Base-by-base conservation (phyloP, 306 rosid species). In the Trifolium dubium region DNA sequence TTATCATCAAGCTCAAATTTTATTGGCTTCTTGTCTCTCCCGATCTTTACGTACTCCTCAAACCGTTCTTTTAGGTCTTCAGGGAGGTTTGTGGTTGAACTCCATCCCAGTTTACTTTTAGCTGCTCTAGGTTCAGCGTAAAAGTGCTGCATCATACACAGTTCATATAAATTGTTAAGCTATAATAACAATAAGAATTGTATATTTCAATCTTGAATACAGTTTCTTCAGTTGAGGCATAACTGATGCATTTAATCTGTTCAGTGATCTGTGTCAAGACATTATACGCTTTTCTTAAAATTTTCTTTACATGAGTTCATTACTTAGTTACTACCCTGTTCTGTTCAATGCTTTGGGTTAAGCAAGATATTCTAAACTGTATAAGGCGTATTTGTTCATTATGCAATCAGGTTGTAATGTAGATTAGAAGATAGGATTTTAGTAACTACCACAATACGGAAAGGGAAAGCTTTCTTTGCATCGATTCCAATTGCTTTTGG, bases 91-190 rank as follows among this genome's bases (percentile, higher is more conserved):
- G 97, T 88, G 66, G 84, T 77, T 54, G 81, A 15, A 46, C 72
- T 35, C 99, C 96, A 91, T 30, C 97, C 96, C 86, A 94, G 72
- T 61, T 91, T 87, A 1, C 79, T 88, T 76, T 87, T 83, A 29
- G 97, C 99, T 61, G 97, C 97, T 85, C 96, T 91, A 28, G 99
- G 97, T 62, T 94, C 97, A 3, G 99, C 92, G 64, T 89, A 92
- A 83, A 94, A 92, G 86, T 94, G 97, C 97, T 89, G 93, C 90
- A 81, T 63, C 63, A 74, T 44, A 58, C 67, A 68, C 5, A 41
- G 34, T 76, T 41, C 10, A 58, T 32, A 53, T 51, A 29, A 58
- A 43, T 67, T 35, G 66, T 71, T 15, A 64, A 64, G 14, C 49
- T 17, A 15, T 32, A 43, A 78, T 8, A 41, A 64, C 54, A 18